Base-by-base conservation (phyloP, 805 yeast species). In the Lipomyces yamadae region DNA sequence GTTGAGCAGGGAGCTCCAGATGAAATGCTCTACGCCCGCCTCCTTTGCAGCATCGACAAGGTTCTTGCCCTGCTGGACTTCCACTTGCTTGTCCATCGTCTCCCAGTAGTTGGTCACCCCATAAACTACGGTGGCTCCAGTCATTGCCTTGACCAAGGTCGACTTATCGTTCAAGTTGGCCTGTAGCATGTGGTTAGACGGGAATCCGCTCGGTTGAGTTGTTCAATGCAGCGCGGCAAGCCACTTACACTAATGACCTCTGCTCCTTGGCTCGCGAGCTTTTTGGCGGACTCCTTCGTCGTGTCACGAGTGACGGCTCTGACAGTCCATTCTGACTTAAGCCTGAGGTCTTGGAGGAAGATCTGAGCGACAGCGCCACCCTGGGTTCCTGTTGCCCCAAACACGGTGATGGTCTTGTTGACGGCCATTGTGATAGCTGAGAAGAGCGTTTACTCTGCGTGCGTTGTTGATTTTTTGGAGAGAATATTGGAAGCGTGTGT, bases 381-480 rank as follows among this genome's bases (percentile, higher is more conserved):
- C 61, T 72, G 74, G 7, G 48, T 45, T n/a, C 69, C 69, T 6
- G 69, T 66, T 1, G 69, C 69, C 34, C 69, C 69, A 39, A 66
- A 65, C 15, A 66, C 81, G 77, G 2, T 53, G 29, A 62, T 45
- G 6, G 48, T 24, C 24, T 24, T 24, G 24, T 24, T 24, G 24
- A 24, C 24, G 24, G 24, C 24, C 24, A 24, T 24, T 24, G 24
- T 24, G 24, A 24, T 24, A 24, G 24, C 24, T 24, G 24, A 24
- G 24, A 24, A 24, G 24, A 24, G 24, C 24, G 24, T 24, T 24
- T 24, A 24, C 24, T 24, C 1, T 24, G 24, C 24, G 24, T 24
- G 24, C 24, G 24, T 24, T 24, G 24, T 24, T 24, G 24, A 24
- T 24, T 24, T n/a, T 24, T 24, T 24, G 24, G 24, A 24, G 24